Conservation (phyloP, 1,139 yeast species). For the Magnusiomyces paraingens region DNA sequence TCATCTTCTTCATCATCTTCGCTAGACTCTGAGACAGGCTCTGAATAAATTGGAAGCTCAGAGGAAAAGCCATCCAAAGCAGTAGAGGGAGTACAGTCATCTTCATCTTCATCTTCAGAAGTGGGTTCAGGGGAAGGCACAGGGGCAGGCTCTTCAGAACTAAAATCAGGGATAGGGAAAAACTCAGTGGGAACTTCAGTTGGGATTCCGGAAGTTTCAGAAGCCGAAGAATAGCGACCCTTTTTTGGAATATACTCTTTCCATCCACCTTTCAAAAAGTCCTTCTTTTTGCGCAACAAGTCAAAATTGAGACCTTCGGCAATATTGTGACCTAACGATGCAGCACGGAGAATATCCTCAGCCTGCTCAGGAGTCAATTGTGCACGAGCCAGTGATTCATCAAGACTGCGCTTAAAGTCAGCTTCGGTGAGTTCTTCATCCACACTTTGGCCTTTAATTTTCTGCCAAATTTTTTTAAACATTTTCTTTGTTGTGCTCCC, state of each 20-base stretch:
- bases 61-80: no score
- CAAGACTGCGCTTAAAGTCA: no score
- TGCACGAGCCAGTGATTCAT: no score
- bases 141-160: neutral
- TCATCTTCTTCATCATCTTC: neutral
- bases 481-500: no score
- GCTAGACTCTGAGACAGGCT: neutral
- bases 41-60: neutral
- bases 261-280: neutral
- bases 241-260: neutral
- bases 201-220: no score
- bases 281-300: neutral
- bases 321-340: conserved; percentile 1
- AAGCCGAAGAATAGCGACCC: neutral
- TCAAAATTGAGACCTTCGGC: neutral
- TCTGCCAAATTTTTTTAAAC: no score
- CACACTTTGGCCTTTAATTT: no score
- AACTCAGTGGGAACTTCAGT: no score
- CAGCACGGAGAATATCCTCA: neutral
- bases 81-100: no score
- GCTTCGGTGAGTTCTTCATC: no score
- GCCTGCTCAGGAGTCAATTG: neutral
- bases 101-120: neutral
- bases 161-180: neutral
- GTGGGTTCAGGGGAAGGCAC: neutral